phyloP scores from a whole-genome alignment of 148 eudicot genomes.

The Vaccinium myrtillus region DNA sequence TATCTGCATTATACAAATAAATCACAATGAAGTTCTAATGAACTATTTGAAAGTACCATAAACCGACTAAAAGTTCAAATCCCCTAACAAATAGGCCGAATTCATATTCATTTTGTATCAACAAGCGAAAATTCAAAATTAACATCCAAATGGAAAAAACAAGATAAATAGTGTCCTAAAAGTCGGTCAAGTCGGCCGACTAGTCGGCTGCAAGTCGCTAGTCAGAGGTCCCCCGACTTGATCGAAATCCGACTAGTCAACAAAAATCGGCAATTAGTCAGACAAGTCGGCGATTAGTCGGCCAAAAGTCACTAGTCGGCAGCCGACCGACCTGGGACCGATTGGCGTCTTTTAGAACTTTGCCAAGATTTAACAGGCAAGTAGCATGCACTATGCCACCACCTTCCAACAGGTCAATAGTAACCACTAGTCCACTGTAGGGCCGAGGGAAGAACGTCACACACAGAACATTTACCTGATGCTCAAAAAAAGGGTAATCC shows the following conservation, averaged over 20 bases:
- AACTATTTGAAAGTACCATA: not conserved
- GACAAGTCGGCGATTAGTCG: too few relatives aligned
- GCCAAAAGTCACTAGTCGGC: too few relatives aligned
- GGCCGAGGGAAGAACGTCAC: not conserved
- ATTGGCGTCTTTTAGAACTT: too few relatives aligned
- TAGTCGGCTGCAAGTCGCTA: too few relatives aligned
- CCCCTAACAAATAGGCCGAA: not conserved
- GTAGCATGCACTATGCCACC: not conserved
- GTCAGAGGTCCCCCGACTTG: too few relatives aligned
- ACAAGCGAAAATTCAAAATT: not conserved
- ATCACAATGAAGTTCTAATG: not conserved
- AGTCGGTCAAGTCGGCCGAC: too few relatives aligned
- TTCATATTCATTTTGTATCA: not conserved
- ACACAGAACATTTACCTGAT: slow-evolving; percentile 56
- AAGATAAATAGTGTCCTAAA: too few relatives aligned
- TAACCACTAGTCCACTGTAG: not conserved
- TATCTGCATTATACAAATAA: slow-evolving; percentile 52
- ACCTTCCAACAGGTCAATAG: not conserved
- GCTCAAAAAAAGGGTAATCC: slow-evolving; percentile 98
- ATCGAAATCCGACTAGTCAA: too few relatives aligned
- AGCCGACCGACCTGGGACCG: too few relatives aligned
- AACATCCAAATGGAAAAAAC: not conserved
- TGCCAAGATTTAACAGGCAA: not conserved
- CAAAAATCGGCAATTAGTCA: too few relatives aligned
- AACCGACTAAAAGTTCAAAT: not conserved